A percentile compares a stretch with the other conserved stretches of the same genome.
These are phyloP conservation scores for Ustilago cynodontis DNA, from an alignment of 1,284 basidiomycete species.

Conservation along the genomic window DNA sequence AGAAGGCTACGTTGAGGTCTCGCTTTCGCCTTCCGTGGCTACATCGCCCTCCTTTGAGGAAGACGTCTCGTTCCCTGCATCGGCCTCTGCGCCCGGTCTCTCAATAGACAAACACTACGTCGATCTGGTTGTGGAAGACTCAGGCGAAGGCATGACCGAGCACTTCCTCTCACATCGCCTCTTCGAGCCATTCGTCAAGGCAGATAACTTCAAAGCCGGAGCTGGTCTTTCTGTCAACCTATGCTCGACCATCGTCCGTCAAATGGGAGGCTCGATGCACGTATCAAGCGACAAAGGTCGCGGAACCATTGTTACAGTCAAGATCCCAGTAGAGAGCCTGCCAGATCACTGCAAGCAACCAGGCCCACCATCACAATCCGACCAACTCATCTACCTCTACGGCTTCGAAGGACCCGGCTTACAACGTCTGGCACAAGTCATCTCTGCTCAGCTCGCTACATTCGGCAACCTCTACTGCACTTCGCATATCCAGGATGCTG, in stretches of 20 bases:
- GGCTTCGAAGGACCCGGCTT: conserved; percentile 54
- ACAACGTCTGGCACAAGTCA: conserved; percentile 49
- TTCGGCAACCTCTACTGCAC: conserved; percentile 58
- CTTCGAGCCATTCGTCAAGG: conserved; percentile 58
- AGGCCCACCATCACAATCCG: conserved; percentile 24
- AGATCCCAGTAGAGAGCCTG: conserved; percentile 43
- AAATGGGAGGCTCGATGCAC: conserved; percentile 54
- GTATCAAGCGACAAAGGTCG: conserved; percentile 51
- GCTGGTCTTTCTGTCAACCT: conserved; percentile 49
- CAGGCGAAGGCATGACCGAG: conserved; percentile 57
- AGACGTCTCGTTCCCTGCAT: conserved; percentile 11
- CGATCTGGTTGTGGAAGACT: conserved; percentile 52
- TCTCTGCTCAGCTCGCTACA: conserved; percentile 54
- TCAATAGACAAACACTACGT: conserved; percentile 21
- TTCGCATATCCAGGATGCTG: conserved; percentile 46
- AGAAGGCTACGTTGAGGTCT: conserved; percentile 54
- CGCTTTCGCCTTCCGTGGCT: conserved; percentile 35
- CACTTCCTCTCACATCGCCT: conserved; percentile 51
- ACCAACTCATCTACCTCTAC: conserved; percentile 54
- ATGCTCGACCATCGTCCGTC: conserved; percentile 43
- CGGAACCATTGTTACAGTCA: conserved; percentile 53
- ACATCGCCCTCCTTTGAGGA: conserved; percentile 11
- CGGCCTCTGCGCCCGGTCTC: not conserved
- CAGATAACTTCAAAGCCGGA: conserved; percentile 50
- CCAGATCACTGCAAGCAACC: conserved; percentile 22